Evolutionary conservation across 2,329 filamentous ascomycete genomes (phyloP).

Genomic region (Laburnicola sp.): DNA sequence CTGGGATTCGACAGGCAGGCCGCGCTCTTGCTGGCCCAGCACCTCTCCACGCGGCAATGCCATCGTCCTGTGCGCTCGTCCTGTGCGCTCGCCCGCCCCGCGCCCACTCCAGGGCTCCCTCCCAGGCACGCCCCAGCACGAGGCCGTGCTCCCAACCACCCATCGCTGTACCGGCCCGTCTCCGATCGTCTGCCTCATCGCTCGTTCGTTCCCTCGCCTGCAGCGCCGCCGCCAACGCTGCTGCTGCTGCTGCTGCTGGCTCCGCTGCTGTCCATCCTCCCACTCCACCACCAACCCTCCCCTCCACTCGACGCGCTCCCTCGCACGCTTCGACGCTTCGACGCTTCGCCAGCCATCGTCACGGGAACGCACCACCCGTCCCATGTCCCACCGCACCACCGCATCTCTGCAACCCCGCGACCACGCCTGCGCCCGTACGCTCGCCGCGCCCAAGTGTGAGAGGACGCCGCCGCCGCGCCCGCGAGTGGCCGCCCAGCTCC

Average conservation of each 20-base stretch:
- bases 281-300: not conserved
- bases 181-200: slow-evolving; percentile 45
- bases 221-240: not conserved
- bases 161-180: slow-evolving; percentile 36
- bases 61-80: no score
- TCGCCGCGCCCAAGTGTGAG: slow-evolving; percentile 22
- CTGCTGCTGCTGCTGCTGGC: no score
- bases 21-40: no score
- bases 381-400: no score
- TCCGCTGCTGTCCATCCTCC: not conserved
- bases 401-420: slow-evolving; percentile 20
- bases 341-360: no score
- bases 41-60: no score
- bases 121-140: slow-evolving; percentile 42
- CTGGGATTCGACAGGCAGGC: no score
- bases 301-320: not conserved
- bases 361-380: no score
- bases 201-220: slow-evolving; percentile 24
- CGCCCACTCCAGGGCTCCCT: no score
- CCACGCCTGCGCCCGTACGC: slow-evolving; percentile 11
- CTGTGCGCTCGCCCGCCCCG: not conserved
- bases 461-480: slow-evolving; percentile 13
- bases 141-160: no score
- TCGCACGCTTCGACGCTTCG: no score
- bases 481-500: slow-evolving; percentile 22